Base-by-base conservation (phyloP, 225 moss, liverwort and hornwort genomes). In the Asterella californica region DNA sequence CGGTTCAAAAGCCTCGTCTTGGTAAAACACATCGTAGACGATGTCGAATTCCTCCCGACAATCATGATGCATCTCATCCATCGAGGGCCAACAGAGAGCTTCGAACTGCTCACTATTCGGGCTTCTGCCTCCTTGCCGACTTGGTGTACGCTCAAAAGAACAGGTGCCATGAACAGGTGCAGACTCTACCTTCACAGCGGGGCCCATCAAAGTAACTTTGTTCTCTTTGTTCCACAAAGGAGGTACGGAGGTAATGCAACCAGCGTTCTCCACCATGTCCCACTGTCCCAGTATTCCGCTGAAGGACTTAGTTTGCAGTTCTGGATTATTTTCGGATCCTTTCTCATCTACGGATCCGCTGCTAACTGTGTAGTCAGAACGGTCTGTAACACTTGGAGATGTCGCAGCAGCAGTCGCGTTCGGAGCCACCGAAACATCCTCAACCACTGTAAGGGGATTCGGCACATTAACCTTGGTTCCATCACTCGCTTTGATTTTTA, bases 1-100 rank as follows among this genome's bases (percentile, higher is more conserved):
- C 9, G 70, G 70, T 49, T 88, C 85, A 79, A 85, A 76, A 52
- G 52, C 66, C n/a, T 86, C 86, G 63, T 89, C 89, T 47, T 86
- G 84, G 52, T 89, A 89, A 63, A 89, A 89, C 21, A 84, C 83
- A 65, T 89, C 89, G 53, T 89, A 89, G 0, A 89, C 84, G 38
- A 83, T 81, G 74, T 80, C 84, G 50, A 89, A 86, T 54, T 86
- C 82, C 46, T 86, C 85, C 24, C 62, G 72, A 15, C 37, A 24
- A 47, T 50, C 83, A 24, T 66, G 38, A 33, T 78, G 68, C 47
- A 57, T 30, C 36, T 85, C 80, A 72, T 78, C 69, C 36, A 33
- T 53, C 10, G 78, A 70, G 19, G 81, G 74, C 52, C 70, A 83
- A 32, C 37, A 49, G 9, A 62, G 24, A 2, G 70, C 60, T 50